Evolutionary conservation across 2,329 filamentous ascomycete genomes (phyloP).

Genomic region (Eutypella sp.): DNA sequence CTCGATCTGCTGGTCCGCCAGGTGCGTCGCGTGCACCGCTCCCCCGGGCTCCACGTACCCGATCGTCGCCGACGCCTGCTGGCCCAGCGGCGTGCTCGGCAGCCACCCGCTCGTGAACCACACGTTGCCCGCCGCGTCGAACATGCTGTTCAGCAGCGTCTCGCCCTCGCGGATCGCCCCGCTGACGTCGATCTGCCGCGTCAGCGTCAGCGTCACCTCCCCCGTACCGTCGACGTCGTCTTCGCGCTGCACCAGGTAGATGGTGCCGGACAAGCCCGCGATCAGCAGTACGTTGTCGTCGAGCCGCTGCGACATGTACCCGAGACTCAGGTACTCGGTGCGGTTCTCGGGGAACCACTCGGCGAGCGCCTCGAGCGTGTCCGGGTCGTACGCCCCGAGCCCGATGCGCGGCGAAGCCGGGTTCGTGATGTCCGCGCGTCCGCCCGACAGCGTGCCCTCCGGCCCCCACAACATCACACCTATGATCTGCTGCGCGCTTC

Average conservation of each 20-base stretch:
- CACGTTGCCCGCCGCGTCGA: slow-evolving; percentile 2
- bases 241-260: neutral
- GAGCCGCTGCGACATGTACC: slow-evolving; percentile 1
- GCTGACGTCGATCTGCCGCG: neutral
- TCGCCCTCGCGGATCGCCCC: neutral
- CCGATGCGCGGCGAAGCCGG: neutral
- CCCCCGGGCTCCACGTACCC: slow-evolving; percentile 1
- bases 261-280: neutral
- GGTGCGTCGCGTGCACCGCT: slow-evolving; percentile 1
- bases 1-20: slow-evolving; percentile 8
- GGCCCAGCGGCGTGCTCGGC: neutral
- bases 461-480: slow-evolving; percentile 1
- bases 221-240: neutral
- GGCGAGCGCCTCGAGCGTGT: neutral
- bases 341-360: neutral
- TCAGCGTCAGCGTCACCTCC: neutral
- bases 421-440: neutral
- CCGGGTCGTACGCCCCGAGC: neutral
- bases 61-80: slow-evolving; percentile 1
- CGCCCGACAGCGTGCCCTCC: neutral
- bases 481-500: slow-evolving; percentile 1
- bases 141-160: slow-evolving; percentile 1
- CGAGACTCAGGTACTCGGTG: slow-evolving; percentile 1
- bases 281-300: slow-evolving; percentile 1
- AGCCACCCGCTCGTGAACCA: slow-evolving; percentile 2